Percentiles rank a stretch among this genome's conserved stretches.
These are phyloP conservation scores for Scleromitrula shiraiana DNA, from an alignment of 2,329 filamentous ascomycete species.

Conservation along the genomic window DNA sequence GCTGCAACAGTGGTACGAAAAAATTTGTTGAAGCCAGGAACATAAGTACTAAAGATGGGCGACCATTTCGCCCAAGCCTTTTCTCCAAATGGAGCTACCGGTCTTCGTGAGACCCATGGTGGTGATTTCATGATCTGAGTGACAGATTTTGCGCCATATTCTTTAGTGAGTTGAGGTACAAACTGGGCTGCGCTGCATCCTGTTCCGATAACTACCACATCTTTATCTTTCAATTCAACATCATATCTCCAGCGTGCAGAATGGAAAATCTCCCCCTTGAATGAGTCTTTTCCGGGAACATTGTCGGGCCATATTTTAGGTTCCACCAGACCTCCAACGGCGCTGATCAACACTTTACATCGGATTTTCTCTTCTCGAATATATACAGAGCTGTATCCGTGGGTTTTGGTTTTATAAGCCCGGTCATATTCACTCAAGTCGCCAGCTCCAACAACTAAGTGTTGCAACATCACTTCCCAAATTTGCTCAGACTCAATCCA, in stretches of 20 bases:
- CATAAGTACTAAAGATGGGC: conserved; percentile 35
- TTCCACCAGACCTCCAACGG: conserved; percentile 48
- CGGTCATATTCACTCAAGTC: conserved; percentile 43
- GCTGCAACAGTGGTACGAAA: conserved; percentile 36
- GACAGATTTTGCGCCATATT: conserved; percentile 41
- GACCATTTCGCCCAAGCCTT: conserved; percentile 40
- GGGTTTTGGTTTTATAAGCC: conserved; percentile 33
- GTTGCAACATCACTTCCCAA: conserved; percentile 46
- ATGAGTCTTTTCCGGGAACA: conserved; percentile 44
- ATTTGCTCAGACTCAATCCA: conserved; percentile 46
- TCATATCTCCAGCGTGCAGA: conserved; percentile 48
- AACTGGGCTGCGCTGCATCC: conserved; percentile 51
- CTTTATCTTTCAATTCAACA: conserved; percentile 44
- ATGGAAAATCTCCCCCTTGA: conserved; percentile 48
- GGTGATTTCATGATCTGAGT: conserved; percentile 51
- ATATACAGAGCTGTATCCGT: conserved; percentile 40
- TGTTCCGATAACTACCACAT: conserved; percentile 49
- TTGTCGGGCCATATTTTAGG: conserved; percentile 42
- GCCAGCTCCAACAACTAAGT: conserved; percentile 44
- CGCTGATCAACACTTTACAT: conserved; percentile 46
- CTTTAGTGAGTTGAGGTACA: conserved; percentile 41
- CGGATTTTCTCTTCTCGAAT: conserved; percentile 42
- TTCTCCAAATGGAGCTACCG: conserved; percentile 30
- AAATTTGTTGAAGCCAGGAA: conserved; percentile 39
- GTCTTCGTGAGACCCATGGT: conserved; percentile 44